phyloP scores from a whole-genome alignment of 805 yeast genomes.

The Sugiyamaella boreocaroliniensis region DNA sequence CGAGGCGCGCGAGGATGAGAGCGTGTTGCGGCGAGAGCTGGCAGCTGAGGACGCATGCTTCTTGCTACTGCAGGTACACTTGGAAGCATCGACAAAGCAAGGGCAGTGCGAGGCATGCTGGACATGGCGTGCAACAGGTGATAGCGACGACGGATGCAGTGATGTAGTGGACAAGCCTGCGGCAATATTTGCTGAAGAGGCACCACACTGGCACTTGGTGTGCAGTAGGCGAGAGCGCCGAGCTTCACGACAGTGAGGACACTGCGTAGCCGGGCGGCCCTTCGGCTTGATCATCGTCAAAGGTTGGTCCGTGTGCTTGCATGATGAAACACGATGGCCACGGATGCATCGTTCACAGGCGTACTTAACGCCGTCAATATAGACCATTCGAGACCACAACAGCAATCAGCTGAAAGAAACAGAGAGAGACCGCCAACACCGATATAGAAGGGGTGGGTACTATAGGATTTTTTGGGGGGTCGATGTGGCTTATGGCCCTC shows the following conservation, averaged over 20 bases:
- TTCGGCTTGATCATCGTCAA: constrained; percentile 91
- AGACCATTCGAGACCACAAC: constrained; percentile 51
- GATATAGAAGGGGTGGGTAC: neutral
- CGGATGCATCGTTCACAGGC: constrained; percentile 96
- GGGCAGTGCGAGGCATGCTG: constrained; percentile 19
- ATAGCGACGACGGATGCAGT: constrained; percentile 7
- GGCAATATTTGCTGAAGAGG: neutral
- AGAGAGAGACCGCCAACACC: neutral
- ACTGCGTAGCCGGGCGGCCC: constrained; percentile 92
- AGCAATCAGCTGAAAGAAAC: no score
- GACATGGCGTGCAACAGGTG: neutral
- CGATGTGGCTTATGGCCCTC: neutral
- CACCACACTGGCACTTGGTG: constrained; percentile 31
- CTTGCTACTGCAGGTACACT: constrained; percentile 20
- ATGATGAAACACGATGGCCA: constrained; percentile 92
- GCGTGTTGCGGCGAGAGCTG: neutral
- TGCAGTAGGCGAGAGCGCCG: constrained; percentile 24
- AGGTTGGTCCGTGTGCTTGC: constrained; percentile 88
- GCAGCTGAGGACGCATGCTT: constrained; percentile 1
- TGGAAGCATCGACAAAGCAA: constrained; percentile 15
- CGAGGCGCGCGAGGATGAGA: neutral
- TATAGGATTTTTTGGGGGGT: no score
- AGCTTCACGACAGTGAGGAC: constrained; percentile 56
- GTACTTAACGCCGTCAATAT: constrained; percentile 86
- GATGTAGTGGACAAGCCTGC: neutral